Percentiles rank a stretch among this genome's conserved stretches.
Evolutionary conservation across 2,329 filamentous ascomycete species (phyloP).

Genomic region (Macroventuria anomochaeta): DNA sequence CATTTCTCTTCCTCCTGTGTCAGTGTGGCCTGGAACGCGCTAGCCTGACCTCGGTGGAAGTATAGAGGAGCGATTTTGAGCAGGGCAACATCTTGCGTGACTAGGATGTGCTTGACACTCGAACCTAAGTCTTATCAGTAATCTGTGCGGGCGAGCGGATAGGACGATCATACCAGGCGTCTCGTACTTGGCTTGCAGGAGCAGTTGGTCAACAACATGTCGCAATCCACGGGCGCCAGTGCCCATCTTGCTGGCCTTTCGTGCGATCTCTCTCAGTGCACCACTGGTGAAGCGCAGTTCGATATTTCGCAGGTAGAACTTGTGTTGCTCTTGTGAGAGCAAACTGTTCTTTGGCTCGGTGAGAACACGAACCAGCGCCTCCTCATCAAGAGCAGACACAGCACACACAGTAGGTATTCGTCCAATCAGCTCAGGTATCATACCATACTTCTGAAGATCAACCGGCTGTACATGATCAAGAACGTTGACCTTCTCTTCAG

Average conservation of each 20-base stretch:
- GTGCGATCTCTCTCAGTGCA: conserved; percentile 81
- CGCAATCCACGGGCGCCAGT: conserved; percentile 68
- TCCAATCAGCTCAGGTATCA: conserved; percentile 96
- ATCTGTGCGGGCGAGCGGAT: not conserved
- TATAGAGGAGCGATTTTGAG: conserved; percentile 52
- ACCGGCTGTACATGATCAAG: conserved; percentile 76
- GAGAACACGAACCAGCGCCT: conserved; percentile 80
- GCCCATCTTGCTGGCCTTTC: conserved; percentile 69
- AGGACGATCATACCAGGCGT: conserved; percentile 47
- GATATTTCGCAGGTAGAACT: conserved; percentile 80
- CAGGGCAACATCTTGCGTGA: conserved; percentile 55
- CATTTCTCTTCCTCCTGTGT: conserved; percentile 56
- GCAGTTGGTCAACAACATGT: conserved; percentile 56
- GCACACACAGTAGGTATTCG: conserved; percentile 90
- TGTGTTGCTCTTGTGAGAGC: conserved; percentile 83
- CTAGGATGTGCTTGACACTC: conserved; percentile 54
- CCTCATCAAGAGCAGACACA: conserved; percentile 73
- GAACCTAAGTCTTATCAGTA: conserved; percentile 40
- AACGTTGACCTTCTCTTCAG: conserved; percentile 56
- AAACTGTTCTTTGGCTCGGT: conserved; percentile 92
- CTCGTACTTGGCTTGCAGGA: conserved; percentile 57
- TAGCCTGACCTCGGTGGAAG: conserved; percentile 52
- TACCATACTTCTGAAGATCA: conserved; percentile 83
- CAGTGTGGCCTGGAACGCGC: conserved; percentile 49
- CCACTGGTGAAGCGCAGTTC: conserved; percentile 83